Percentiles rank a stretch among this genome's conserved stretches.
phyloP scores from a whole-genome alignment of 164 flowering plant species.

The Cinnamomum micranthum region DNA sequence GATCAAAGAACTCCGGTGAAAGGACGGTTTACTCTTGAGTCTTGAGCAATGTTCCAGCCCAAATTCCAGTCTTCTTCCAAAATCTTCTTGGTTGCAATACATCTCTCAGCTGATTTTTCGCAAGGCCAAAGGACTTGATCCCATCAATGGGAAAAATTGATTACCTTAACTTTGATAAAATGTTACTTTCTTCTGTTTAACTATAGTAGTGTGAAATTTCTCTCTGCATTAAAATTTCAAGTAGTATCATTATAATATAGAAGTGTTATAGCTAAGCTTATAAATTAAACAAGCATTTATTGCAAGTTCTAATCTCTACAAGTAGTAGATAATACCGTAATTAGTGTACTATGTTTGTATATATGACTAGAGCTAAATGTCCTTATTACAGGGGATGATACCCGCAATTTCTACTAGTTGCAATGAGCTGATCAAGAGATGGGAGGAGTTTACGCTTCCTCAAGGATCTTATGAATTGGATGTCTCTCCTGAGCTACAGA shows the following conservation, averaged over 20 bases:
- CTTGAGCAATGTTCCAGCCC: too few species aligned
- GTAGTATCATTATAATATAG: neutral
- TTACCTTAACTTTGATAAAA: too few species aligned
- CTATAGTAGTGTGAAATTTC: too few species aligned
- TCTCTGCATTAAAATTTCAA: too few species aligned
- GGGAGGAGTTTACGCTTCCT: conserved; percentile 15
- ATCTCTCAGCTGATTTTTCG: too few species aligned
- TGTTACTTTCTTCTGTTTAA: too few species aligned
- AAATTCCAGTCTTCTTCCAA: too few species aligned
- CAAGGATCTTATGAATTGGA: conserved; percentile 19
- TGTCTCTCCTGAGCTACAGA: conserved; percentile 18
- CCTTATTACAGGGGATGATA: conserved; percentile 18
- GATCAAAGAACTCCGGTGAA: too few species aligned
- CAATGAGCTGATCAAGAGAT: conserved; percentile 13
- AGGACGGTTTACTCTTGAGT: too few species aligned
- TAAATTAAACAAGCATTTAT: neutral
- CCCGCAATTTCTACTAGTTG: conserved; percentile 21
- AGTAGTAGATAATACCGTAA: neutral
- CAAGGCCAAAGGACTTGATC: too few species aligned
- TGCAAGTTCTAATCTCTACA: neutral
- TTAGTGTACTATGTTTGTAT: neutral
- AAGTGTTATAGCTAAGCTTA: neutral
- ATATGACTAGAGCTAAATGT: neutral
- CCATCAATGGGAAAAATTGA: too few species aligned
- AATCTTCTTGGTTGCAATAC: too few species aligned